phyloP scores from a whole-genome alignment of 169 alveolate species.

The Plasmodium vivax region DNA sequence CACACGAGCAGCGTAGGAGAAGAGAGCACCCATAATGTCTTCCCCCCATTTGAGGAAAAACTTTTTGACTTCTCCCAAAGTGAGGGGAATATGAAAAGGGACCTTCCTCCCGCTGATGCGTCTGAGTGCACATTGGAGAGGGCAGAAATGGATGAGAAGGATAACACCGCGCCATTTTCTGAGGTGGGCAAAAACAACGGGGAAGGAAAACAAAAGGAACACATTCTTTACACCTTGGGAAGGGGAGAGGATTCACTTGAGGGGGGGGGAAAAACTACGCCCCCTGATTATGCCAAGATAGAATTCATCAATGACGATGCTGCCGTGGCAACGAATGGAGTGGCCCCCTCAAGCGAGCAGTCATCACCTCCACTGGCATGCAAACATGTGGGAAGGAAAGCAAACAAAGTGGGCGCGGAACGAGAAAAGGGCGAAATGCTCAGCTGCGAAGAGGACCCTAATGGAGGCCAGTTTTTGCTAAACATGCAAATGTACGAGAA shows the following conservation, averaged over 20 bases:
- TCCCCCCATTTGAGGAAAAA: not conserved
- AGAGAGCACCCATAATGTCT: not conserved
- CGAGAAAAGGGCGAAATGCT: not conserved
- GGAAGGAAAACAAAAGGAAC: slow-evolving; percentile 1
- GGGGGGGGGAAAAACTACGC: not conserved
- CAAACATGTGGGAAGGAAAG: not conserved
- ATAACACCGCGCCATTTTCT: not conserved
- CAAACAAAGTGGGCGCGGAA: not conserved
- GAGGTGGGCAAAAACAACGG: not conserved
- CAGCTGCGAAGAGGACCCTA: not conserved
- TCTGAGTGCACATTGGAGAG: not conserved
- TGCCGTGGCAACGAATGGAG: not conserved
- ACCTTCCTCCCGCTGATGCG: not conserved
- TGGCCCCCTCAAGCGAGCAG: not conserved
- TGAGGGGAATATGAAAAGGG: not conserved
- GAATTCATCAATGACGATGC: not conserved
- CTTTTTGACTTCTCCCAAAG: not conserved
- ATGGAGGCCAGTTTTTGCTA: slow-evolving; percentile 23
- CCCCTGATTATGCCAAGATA: not conserved
- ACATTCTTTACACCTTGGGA: not conserved
- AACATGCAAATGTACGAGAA: slow-evolving; percentile 15
- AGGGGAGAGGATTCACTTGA: not conserved
- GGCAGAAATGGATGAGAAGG: not conserved
- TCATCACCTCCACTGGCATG: not conserved
- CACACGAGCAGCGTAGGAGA: not conserved